A percentile compares a stretch with the other conserved stretches of the same genome.
Evolutionary conservation across 257 asterid species (phyloP).

Genomic region (Solanum pinnatisectum): DNA sequence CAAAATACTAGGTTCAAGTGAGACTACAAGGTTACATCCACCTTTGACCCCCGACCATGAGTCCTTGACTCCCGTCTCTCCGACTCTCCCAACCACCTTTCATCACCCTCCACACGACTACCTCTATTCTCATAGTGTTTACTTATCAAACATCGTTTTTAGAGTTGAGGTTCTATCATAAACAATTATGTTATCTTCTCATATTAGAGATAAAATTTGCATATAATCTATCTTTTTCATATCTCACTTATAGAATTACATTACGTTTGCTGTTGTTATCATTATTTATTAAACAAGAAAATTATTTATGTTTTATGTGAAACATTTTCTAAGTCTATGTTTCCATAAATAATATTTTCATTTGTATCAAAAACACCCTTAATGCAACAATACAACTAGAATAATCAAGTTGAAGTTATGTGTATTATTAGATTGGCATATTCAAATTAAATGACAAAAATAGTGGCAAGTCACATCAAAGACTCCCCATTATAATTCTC

Average conservation of each 20-base stretch:
- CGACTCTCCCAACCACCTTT: neutral
- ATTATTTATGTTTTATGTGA: fast-evolving
- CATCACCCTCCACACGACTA: neutral
- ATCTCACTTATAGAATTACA: neutral
- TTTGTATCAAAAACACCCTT: neutral
- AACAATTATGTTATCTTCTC: no score
- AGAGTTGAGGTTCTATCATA: fast-evolving
- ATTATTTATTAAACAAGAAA: no score
- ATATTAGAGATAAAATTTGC: neutral
- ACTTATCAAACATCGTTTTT: neutral
- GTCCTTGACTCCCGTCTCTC: neutral
- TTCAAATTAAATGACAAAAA: neutral
- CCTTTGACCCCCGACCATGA: neutral
- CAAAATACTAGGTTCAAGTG: neutral
- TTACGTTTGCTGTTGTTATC: no score
- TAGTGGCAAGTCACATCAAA: neutral
- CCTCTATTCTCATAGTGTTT: neutral
- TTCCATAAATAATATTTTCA: neutral
- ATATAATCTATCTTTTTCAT: neutral
- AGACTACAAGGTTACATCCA: no score
- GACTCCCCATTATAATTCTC: neutral
- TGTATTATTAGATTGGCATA: neutral
- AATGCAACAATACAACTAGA: neutral
- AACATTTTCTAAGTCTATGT: neutral
- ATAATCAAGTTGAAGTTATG: neutral